These are phyloP conservation scores for Penicillium cinerascens DNA, from an alignment of 495 filamentous ascomycete genomes.

Conservation along the genomic window DNA sequence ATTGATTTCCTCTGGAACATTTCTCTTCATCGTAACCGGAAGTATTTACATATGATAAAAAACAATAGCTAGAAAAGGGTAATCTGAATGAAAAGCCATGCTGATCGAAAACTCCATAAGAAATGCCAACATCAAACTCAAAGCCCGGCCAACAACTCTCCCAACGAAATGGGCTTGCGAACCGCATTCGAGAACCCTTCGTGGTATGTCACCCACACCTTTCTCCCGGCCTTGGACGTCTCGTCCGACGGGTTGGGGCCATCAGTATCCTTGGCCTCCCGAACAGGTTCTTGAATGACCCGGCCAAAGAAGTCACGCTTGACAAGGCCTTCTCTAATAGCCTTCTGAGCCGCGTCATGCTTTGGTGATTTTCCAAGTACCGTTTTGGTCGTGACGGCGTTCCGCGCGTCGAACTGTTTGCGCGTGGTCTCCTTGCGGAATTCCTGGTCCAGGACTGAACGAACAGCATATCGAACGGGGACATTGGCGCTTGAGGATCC, in stretches of 20 bases:
- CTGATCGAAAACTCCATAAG: neutral
- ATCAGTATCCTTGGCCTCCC: slow-evolving; percentile 21
- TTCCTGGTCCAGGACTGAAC: slow-evolving; percentile 89
- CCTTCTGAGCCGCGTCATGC: slow-evolving; percentile 36
- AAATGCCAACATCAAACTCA: slow-evolving; percentile 13
- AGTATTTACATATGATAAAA: neutral
- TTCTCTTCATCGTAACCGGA: neutral
- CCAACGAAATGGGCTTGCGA: slow-evolving; percentile 81
- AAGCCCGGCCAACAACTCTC: slow-evolving; percentile 65
- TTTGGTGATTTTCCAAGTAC: slow-evolving; percentile 22
- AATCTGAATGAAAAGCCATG: neutral
- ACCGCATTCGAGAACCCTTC: slow-evolving; percentile 98
- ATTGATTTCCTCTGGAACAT: neutral
- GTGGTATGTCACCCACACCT: slow-evolving; percentile 91
- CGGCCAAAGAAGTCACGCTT: slow-evolving; percentile 93
- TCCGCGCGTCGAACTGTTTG: slow-evolving; percentile 56
- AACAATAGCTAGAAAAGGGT: neutral
- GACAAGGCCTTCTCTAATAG: slow-evolving; percentile 34
- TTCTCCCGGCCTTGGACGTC: slow-evolving; percentile 43
- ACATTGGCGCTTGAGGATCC: slow-evolving; percentile 39
- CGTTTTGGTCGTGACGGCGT: slow-evolving; percentile 36
- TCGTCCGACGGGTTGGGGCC: slow-evolving; percentile 29
- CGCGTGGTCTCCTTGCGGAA: slow-evolving; percentile 64
- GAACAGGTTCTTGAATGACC: slow-evolving; percentile 49
- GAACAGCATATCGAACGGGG: slow-evolving; percentile 81